Base-by-base conservation (phyloP, 2,329 filamentous ascomycete species). In the Colletotrichum sp. region DNA sequence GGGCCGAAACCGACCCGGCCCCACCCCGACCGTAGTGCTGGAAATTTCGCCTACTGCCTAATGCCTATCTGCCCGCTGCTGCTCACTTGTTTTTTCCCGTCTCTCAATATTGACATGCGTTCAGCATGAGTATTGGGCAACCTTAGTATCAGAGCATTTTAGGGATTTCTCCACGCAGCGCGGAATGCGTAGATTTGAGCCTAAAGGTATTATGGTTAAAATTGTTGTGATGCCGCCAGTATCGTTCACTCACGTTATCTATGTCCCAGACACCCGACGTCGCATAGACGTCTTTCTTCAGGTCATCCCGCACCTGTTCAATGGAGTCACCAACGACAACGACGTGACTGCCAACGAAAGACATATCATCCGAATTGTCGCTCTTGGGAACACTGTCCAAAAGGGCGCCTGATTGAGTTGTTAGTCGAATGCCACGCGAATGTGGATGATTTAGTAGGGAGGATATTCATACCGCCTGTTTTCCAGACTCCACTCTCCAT, bases 311-410 rank as follows among this genome's bases (percentile, higher is more conserved):
- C 61, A 64, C 61, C 11, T 64, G 61, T 22, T 64, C 32, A 27
- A 64, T 25, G 5, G 61, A 64, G 32, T 32, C 19, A 16, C 61
- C 61, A 13, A 64, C 61, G 2, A 25, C 29, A 12, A 64, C 61
- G 13, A 64, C 61, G n/a, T 64, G 61, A 34, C 61, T 64, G 32
- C 61, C 61, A 19, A 61, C 29, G 16, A 61, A 61, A 32, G 57
- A n/a, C 16, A 61, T 19, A 61, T 61, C 57, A 30, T 8, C 30
- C 57, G 57, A 22, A 13, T 32, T 3, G 16, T 61, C 57, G 57
- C 57, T 32, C 16, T 29, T 32, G 12, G 57, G 57, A 61, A 61
- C 57, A 32, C 27, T 61, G 19, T 61, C 19, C 9, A 61, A 16
- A 8, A 61, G 57, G 9, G 57, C 57, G 13, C 57, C 57, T 61